Evolutionary conservation across 768 basidiomycete genomes (phyloP).

Genomic region (Lenzites betulinus): DNA sequence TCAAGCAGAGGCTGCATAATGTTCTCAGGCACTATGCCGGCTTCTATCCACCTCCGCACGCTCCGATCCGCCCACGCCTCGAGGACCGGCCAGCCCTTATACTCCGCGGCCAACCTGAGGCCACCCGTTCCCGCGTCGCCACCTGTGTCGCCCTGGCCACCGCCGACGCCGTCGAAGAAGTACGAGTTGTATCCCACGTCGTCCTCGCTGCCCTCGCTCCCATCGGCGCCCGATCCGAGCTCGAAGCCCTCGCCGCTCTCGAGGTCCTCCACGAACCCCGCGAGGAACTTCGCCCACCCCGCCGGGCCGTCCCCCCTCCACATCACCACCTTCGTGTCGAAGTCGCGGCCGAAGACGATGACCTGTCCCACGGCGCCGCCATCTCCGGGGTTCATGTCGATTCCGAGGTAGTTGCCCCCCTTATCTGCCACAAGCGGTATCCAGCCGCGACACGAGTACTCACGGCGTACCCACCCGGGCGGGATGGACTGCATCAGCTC

Average conservation of each 20-base stretch:
- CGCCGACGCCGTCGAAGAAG: constrained; percentile 78
- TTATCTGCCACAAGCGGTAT: constrained; percentile 93
- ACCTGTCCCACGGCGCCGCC: constrained; percentile 84
- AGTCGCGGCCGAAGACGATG: constrained; percentile 98
- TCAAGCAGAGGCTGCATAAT: constrained; percentile 36
- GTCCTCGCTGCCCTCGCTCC: constrained; percentile 77
- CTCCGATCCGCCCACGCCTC: constrained; percentile 94
- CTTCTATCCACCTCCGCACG: constrained; percentile 82
- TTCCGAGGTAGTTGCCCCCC: constrained; percentile 93
- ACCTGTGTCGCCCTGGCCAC: constrained; percentile 77
- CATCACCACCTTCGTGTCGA: constrained; percentile 95
- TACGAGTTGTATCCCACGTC: constrained; percentile 85
- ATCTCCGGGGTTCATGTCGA: constrained; percentile 88
- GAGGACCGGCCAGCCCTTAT: constrained; percentile 88
- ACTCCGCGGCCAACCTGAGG: constrained; percentile 79
- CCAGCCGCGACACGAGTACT: constrained; percentile 96
- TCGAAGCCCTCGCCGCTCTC: constrained; percentile 91
- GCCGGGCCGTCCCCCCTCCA: constrained; percentile 88
- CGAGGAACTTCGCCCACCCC: constrained; percentile 96
- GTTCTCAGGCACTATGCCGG: constrained; percentile 62
- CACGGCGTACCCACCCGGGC: constrained; percentile 81
- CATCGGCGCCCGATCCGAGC: constrained; percentile 58
- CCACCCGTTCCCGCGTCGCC: constrained; percentile 70
- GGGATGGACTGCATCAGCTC: constrained; percentile 88
- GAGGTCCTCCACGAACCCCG: constrained; percentile 87